Conservation (phyloP, 495 filamentous ascomycete species). For the Xylona heveae region DNA sequence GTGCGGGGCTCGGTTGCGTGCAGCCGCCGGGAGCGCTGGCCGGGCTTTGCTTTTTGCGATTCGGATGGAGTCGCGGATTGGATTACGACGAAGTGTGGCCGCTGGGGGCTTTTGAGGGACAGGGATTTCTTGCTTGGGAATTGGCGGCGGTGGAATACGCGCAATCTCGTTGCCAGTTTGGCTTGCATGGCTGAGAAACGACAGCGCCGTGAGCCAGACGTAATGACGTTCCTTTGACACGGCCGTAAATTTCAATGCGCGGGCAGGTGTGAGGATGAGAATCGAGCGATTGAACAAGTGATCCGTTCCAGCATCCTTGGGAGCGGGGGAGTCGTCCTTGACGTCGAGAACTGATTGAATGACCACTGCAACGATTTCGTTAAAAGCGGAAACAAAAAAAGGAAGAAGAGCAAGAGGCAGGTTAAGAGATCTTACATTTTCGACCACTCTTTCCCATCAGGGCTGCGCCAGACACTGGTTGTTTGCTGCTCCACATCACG, state of each 20-base stretch:
- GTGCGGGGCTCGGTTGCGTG: conserved; percentile 1
- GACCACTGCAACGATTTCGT: conserved; percentile 32
- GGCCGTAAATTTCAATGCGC: conserved; percentile 91
- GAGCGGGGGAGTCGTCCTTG: conserved; percentile 77
- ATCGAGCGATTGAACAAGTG: conserved; percentile 80
- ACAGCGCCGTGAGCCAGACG: conserved; percentile 82
- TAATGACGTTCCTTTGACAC: conserved; percentile 69
- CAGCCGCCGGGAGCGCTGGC: conserved; percentile 7
- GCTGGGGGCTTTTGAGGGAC: conserved; percentile 12
- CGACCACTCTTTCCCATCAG: conserved; percentile 88
- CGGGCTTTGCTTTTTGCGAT: conserved; percentile 63
- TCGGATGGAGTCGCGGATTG: conserved; percentile 77
- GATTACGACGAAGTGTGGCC: conserved; percentile 30
- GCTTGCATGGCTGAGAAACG: conserved; percentile 75
- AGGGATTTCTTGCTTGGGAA: conserved; percentile 24
- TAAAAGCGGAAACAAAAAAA: conserved; percentile 6
- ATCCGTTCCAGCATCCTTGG: conserved; percentile 36
- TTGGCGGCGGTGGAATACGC: conserved; percentile 29
- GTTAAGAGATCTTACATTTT: conserved; percentile 48
- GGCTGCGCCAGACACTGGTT: conserved; percentile 70
- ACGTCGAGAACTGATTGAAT: conserved; percentile 96
- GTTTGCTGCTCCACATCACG: conserved; percentile 97
- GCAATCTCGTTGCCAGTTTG: conserved; percentile 43
- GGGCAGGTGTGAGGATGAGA: conserved; percentile 76
- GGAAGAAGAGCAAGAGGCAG: background rate